Evolutionary conservation across 176 grass and related monocot species (phyloP), one percentile per base, ranked within the genome.

Genomic region (Eleusine indica): DNA sequence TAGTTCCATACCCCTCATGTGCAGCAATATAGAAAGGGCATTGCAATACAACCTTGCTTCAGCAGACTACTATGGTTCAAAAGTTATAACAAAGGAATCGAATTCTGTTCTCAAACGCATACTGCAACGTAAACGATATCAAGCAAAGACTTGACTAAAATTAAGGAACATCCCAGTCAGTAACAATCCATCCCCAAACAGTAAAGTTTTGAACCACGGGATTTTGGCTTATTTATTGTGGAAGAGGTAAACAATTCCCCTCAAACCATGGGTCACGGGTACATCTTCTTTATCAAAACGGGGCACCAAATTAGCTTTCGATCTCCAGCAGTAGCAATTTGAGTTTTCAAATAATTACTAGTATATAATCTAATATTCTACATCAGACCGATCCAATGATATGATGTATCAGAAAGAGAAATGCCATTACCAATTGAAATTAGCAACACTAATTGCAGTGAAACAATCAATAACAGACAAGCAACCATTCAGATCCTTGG

Each of bases 341-440:
- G 12, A 39, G 4, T 35, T 35, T 35, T 35, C 32, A 35, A 35
- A 22, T 37, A 11, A 74, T 3, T 65, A 35, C 3, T 17, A 52
- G 69, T 73, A 82, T 17, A 1, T 3, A 17, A 3, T 61, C 5
- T 80, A 57, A 66, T 57, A 15, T 57, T n/a, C 37, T 21, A 57
- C 77, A 37, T 22, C 77, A 80, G 39, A 57, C 2, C 30, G 54
- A 25, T 51, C 70, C n/a, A 80, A 80, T 63, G 10, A 70, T 43
- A 42, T 63, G 14, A 68, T 41, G 49, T 25, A 43, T n/a, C 41
- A 62, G 21, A 80, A 35, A 48, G 44, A 51, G 29, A 73, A 21
- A 28, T 47, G 30, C 2, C 38, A 47, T 19, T 10, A 25, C 12
- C 57, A 52, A 44, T 19, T 14, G 18, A 16, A 82, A 35, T 73